Percentiles rank a stretch among this genome's conserved stretches.
phyloP scores from a whole-genome alignment of 257 asterid genomes.

The Solanum medicagineum region DNA sequence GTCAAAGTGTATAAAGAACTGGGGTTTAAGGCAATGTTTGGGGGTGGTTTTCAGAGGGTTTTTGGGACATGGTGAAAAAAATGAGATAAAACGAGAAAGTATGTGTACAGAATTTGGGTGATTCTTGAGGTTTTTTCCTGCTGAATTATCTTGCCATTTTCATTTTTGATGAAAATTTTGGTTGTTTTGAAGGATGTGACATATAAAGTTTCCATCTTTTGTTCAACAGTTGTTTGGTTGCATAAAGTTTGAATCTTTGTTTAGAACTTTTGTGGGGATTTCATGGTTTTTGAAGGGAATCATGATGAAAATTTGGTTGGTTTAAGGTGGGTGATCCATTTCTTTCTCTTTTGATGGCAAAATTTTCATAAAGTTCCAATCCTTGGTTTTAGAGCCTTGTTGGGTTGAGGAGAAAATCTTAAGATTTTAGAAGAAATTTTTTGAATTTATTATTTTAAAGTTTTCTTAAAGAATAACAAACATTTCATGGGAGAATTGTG shows the following conservation, averaged over 20 bases:
- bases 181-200: not conserved
- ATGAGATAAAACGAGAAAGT: not conserved
- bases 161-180: not conserved
- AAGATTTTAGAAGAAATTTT: not conserved
- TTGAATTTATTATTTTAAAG: not conserved
- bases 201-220: not conserved
- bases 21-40: slow-evolving; percentile 47
- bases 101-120: not conserved
- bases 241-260: not conserved
- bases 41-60: slow-evolving; percentile 46
- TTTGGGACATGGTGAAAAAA: slow-evolving; percentile 6
- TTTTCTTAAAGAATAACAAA: not conserved
- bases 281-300: not conserved
- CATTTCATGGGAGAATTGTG: not conserved
- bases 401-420: not conserved
- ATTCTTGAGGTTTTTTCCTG: not conserved
- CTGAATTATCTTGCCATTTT: too few relatives aligned
- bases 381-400: not conserved
- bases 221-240: not conserved
- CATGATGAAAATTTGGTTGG: not conserved
- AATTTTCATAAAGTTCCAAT: not conserved
- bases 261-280: not conserved
- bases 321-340: not conserved
- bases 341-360: not conserved
- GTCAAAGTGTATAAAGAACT: slow-evolving; percentile 45